These are phyloP conservation scores for Chondrostereum purpureum DNA, from an alignment of 1,284 basidiomycete species.

Conservation along the genomic window DNA sequence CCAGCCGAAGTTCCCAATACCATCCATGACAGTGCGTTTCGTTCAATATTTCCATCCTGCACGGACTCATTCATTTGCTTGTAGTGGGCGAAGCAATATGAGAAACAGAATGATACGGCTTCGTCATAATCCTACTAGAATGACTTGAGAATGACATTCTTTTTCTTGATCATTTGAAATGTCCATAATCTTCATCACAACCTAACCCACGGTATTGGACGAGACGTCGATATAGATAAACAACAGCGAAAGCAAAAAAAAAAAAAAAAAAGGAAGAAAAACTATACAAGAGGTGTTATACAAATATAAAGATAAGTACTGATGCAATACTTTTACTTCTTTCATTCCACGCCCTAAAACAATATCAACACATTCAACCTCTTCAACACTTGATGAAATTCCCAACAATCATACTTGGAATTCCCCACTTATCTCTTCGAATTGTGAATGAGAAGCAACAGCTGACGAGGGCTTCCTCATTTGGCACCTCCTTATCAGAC, in stretches of 20 bases:
- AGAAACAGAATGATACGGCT: slow-evolving; percentile 2
- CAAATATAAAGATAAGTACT: neutral
- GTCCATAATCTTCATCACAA: too few species aligned
- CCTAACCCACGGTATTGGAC: too few species aligned
- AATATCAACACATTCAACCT: slow-evolving; percentile 3
- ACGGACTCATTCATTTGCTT: neutral
- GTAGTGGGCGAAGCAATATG: slow-evolving; percentile 29
- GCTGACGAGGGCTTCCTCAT: slow-evolving; percentile 72
- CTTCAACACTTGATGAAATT: slow-evolving; percentile 66
- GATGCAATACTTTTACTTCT: neutral
- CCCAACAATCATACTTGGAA: slow-evolving; percentile 89
- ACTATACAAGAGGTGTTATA: neutral
- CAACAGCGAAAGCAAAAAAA: too few species aligned
- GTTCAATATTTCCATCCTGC: too few species aligned
- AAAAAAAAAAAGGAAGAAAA: neutral
- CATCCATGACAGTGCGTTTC: slow-evolving; percentile 33
- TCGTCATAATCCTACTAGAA: neutral
- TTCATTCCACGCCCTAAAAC: neutral
- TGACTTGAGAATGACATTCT: too few species aligned
- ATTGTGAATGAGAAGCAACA: slow-evolving; percentile 98
- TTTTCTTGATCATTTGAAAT: too few species aligned
- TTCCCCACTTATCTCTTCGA: slow-evolving; percentile 83
- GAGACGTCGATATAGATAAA: too few species aligned
- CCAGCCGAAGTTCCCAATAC: slow-evolving; percentile 28
- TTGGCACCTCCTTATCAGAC: slow-evolving; percentile 22